Conservation (phyloP, 495 filamentous ascomycete species). For the Penicillium pulvis region DNA sequence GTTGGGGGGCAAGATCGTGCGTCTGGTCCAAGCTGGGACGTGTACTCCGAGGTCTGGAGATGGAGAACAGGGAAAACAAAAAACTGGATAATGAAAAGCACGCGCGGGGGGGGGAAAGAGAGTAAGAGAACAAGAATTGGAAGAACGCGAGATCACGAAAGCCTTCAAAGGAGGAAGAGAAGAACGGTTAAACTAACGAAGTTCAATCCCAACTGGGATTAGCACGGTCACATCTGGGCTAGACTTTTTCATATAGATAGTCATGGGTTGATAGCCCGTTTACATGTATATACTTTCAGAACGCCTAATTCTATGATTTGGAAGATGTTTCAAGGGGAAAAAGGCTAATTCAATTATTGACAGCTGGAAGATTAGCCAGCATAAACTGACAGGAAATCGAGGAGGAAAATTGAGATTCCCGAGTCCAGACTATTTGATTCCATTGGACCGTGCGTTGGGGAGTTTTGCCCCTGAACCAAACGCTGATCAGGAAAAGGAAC, state of each 20-base stretch:
- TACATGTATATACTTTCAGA: not conserved
- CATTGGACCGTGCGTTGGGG: conserved; percentile 10
- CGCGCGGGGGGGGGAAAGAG: not conserved
- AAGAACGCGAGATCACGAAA: not conserved
- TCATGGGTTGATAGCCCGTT: not conserved
- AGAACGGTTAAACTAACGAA: conserved; percentile 9
- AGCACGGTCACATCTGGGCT: conserved; percentile 14
- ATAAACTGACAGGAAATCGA: not conserved
- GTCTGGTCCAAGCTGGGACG: not conserved
- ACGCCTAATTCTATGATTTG: not conserved
- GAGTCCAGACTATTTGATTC: not conserved
- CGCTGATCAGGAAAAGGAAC: not conserved
- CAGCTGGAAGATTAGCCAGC: not conserved
- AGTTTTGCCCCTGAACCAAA: conserved; percentile 15
- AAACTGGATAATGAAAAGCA: conserved; percentile 6
- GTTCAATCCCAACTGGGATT: conserved; percentile 21
- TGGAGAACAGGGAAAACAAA: not conserved
- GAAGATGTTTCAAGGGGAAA: not conserved
- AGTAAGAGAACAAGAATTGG: not conserved
- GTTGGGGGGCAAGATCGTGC: conserved; percentile 18
- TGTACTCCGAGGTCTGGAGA: conserved; percentile 1
- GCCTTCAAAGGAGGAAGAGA: conserved; percentile 10
- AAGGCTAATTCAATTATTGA: conserved; percentile 4
- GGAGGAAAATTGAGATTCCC: no score
- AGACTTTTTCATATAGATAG: not conserved